These are phyloP conservation scores for Suillus spraguei DNA, from an alignment of 768 basidiomycete genomes.

Conservation along the genomic window DNA sequence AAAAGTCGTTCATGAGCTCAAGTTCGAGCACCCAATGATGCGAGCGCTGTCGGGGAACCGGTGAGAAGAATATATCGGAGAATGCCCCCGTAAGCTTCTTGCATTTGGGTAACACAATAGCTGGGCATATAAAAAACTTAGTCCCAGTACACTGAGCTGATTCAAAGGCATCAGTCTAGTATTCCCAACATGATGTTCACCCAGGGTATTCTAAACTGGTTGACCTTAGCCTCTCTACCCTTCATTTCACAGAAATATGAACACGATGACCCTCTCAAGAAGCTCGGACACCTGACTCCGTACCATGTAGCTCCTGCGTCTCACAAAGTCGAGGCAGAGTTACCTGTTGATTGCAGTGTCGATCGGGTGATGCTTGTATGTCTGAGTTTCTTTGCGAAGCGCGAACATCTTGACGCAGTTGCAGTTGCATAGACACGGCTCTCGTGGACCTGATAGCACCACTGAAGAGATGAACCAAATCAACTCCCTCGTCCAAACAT, in stretches of 20 bases:
- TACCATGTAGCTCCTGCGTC: conserved; percentile 31
- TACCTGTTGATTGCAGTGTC: conserved; percentile 34
- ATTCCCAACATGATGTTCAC: conserved; percentile 4
- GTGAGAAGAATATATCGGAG: background rate
- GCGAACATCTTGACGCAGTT: background rate
- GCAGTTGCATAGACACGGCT: conserved; percentile 46
- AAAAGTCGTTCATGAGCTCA: background rate
- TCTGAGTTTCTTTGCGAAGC: too few relatives aligned
- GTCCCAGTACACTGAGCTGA: too few relatives aligned
- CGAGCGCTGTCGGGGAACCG: too few relatives aligned
- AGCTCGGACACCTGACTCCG: conserved; percentile 34
- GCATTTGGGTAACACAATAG: background rate
- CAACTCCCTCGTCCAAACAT: conserved; percentile 34
- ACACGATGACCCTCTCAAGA: background rate
- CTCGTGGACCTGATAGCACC: conserved; percentile 35
- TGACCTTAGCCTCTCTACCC: conserved; percentile 4
- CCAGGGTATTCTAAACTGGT: conserved; percentile 1
- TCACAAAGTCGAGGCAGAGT: conserved; percentile 24
- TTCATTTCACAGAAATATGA: background rate
- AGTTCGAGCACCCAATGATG: too few relatives aligned
- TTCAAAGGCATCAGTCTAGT: background rate
- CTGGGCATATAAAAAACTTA: background rate
- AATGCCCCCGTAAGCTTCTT: background rate
- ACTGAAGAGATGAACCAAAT: conserved; percentile 30
- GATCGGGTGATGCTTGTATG: conserved; percentile 37